Evolutionary conservation across 2,329 filamentous ascomycete species (phyloP), one percentile per base, ranked within the genome.

Genomic region (Lasiodiplodia gonubiensis): DNA sequence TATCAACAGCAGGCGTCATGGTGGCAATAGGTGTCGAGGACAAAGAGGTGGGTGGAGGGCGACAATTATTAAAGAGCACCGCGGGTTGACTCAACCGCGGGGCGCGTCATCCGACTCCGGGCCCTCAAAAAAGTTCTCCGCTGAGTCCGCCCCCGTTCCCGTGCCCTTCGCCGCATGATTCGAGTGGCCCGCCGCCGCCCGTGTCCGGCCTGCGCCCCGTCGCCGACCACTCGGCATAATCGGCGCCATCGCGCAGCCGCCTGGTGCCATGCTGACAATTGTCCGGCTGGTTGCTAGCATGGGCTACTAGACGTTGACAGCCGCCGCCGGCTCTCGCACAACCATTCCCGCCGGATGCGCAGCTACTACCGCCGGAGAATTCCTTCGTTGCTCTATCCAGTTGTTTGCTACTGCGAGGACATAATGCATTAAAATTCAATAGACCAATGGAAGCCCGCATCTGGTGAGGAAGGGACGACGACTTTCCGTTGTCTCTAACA

Each of bases 1-100:
- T 79, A 65, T 79, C 77, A 70, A 76, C 76, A 64, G 78, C 73
- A 42, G 78, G 74, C 68, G 70, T 74, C 77, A 79, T 79, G 69
- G 57, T 74, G 70, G 57, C 37, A 59, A 18, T 27, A 46, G 48
- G 11, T 48, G 65, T 53, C 30, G 23, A 12, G 54, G 35, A 33
- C 54, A 46, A 18, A 53, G 35, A 18, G n/a, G 33, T 21, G 48
- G 33, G 48, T 21, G 51, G 23, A 25, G 21, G 14, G 25, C 11
- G 61, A 35, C 18, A 27, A 46, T 51, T 53, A 54, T 42, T 49
- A 42, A 66, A 35, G 64, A 48, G n/a, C 46, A 46, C 42, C 33
- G 27, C 42, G n/a, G 35, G 39, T 30, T 65, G 63, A 65, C 63
- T 54, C 63, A 53, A 35, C 48, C 63, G 35, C 39, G 52, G 49